phyloP scores from a whole-genome alignment of 2,329 filamentous ascomycete species.

The Pochonia chlamydosporia region DNA sequence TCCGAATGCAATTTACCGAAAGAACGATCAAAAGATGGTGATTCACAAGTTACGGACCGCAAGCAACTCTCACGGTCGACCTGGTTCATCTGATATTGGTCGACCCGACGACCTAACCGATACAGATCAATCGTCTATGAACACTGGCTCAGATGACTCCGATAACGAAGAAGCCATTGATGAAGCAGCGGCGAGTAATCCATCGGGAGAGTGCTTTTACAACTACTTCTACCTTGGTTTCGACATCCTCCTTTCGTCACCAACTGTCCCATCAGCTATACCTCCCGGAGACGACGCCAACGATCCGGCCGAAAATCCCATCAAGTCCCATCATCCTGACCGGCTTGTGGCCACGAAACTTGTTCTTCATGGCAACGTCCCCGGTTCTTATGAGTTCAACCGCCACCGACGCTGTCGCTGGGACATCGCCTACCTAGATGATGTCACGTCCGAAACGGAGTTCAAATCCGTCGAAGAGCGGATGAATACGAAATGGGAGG shows the following conservation, averaged over 20 bases:
- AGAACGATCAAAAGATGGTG: constrained; percentile 81
- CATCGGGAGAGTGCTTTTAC: constrained; percentile 78
- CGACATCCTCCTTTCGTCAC: constrained; percentile 83
- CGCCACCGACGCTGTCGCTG: constrained; percentile 85
- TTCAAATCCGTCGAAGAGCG: constrained; percentile 67
- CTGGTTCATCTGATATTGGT: constrained; percentile 35
- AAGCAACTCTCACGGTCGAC: constrained; percentile 44
- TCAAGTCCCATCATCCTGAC: constrained; percentile 45
- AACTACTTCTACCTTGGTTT: constrained; percentile 97
- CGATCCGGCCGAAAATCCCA: constrained; percentile 19
- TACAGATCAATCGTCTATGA: constrained; percentile 69
- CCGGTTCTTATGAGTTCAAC: constrained; percentile 95
- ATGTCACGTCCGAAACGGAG: constrained; percentile 68
- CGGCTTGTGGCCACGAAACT: constrained; percentile 83
- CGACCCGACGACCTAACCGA: constrained; percentile 57
- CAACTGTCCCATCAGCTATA: constrained; percentile 56
- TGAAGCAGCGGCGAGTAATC: constrained; percentile 46
- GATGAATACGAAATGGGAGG: constrained; percentile 65
- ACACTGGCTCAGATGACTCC: constrained; percentile 64
- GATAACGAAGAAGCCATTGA: constrained; percentile 53
- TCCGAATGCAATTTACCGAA: constrained; percentile 89
- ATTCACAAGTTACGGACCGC: constrained; percentile 65
- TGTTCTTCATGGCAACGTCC: constrained; percentile 90
- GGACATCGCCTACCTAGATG: constrained; percentile 60
- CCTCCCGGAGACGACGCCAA: constrained; percentile 36